Evolutionary conservation across 305 asterid species (phyloP), one percentile per base, ranked within the genome.

Genomic region (Plantago rigida): DNA sequence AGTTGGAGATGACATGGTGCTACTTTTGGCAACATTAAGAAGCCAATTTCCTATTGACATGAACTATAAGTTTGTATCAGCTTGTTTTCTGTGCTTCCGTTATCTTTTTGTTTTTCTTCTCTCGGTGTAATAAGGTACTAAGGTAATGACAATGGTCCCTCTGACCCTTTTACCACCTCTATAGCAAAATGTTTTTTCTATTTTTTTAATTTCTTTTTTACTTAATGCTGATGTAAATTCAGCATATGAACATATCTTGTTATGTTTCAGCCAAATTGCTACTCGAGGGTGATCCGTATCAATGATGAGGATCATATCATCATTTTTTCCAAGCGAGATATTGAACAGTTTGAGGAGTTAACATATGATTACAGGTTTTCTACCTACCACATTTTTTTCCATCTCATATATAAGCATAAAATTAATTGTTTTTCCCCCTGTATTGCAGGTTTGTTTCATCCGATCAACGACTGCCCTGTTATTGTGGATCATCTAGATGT

Each of bases 301-400:
- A 74, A 72, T 14, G 81, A 80, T 56, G 86, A 71, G n/a, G 86
- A 85, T 61, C 99, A 82, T 82, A 86, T 92, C 67, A 87, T 92
- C 69, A 92, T 92, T 73, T 92, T 89, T 66, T 89, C 99, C 59
- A 92, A 92, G 82, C 85, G 99, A 69, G 95, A 92, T 66, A 79
- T 92, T 63, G 72, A 77, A 51, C 85, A 77, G 70, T 78, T 86
- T 89, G 99, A 92, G 75, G 99, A 92, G 69, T 71, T 92, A 75
- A 79, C 99, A 52, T 92, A 92, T 62, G 99, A 92, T 77, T 92
- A 92, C 87, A 92, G 99, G 99, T 92, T 72, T 42, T 24, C 67
- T 51, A 56, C 77, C 10, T 39, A 59, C 71, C 67, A 60, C 49
- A 22, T 36, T 59, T 48, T 62, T 60, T 53, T 22, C 66, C 75